Conservation (phyloP, 495 filamentous ascomycete species). For the Hypoxylon subgilvum region DNA sequence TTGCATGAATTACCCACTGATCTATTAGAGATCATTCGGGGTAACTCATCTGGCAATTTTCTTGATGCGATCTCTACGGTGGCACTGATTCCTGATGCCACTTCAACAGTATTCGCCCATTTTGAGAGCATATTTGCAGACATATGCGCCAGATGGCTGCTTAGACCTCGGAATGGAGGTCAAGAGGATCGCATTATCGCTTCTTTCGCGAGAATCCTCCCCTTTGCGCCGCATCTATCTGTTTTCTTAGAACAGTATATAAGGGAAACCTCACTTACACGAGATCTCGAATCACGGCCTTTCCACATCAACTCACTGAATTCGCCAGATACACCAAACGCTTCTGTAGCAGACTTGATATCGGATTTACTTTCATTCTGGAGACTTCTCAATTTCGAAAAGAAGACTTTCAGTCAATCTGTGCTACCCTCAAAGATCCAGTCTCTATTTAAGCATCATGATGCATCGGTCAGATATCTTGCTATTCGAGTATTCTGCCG, state of each 20-base stretch:
- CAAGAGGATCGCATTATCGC: slow-evolving; percentile 63
- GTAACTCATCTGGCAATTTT: slow-evolving; percentile 66
- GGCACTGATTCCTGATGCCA: slow-evolving; percentile 68
- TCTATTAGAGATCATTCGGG: slow-evolving; percentile 66
- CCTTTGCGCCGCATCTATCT: slow-evolving; percentile 74
- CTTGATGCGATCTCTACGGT: slow-evolving; percentile 71
- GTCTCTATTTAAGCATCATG: slow-evolving; percentile 66
- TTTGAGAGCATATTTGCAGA: slow-evolving; percentile 79
- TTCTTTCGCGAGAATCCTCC: slow-evolving; percentile 78
- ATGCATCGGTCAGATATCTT: slow-evolving; percentile 73
- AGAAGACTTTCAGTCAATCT: slow-evolving; percentile 64
- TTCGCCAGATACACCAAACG: slow-evolving; percentile 1
- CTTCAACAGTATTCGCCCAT: slow-evolving; percentile 69
- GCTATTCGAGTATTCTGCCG: slow-evolving; percentile 79
- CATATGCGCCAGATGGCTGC: slow-evolving; percentile 76
- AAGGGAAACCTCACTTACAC: slow-evolving; percentile 35
- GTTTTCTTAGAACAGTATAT: slow-evolving; percentile 59
- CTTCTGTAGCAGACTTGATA: slow-evolving; percentile 35
- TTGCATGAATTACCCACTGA: slow-evolving; percentile 67
- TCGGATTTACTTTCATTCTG: slow-evolving; percentile 70
- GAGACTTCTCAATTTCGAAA: slow-evolving; percentile 77
- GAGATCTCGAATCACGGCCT: slow-evolving; percentile 7
- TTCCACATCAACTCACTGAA: slow-evolving; percentile 37
- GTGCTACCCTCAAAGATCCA: slow-evolving; percentile 71
- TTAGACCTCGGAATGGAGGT: slow-evolving; percentile 39